Evolutionary conservation across 495 filamentous ascomycete species (phyloP).

Genomic region (Podospora pseudopauciseta): DNA sequence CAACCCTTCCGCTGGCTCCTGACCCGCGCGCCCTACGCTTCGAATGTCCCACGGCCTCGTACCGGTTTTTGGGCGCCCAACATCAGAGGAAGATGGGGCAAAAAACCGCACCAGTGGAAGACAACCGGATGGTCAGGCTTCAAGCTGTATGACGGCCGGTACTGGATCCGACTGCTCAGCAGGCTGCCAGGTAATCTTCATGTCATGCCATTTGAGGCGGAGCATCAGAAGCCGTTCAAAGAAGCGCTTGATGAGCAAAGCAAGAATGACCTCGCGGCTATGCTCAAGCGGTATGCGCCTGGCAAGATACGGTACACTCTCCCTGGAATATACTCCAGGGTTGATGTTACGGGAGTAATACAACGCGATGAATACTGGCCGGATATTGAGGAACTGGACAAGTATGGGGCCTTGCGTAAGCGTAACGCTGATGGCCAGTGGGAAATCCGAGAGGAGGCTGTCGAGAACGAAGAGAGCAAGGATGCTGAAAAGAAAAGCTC

Average conservation of each 20-base stretch:
- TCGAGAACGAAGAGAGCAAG: not conserved
- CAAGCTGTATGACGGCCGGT: slow-evolving; percentile 75
- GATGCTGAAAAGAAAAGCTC: not conserved
- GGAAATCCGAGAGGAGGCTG: not conserved
- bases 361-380: slow-evolving; percentile 25
- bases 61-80: slow-evolving; percentile 17
- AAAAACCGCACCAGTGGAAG: slow-evolving; percentile 11
- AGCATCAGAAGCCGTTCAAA: slow-evolving; percentile 48
- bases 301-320: slow-evolving; percentile 52
- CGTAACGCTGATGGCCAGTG: not conserved
- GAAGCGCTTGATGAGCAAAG: slow-evolving; percentile 30
- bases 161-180: slow-evolving; percentile 66
- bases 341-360: slow-evolving; percentile 22
- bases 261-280: slow-evolving; percentile 25
- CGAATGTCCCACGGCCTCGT: slow-evolving; percentile 25
- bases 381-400: not conserved
- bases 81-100: slow-evolving; percentile 9
- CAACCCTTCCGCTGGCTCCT: slow-evolving; percentile 37
- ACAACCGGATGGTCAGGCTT: slow-evolving; percentile 36
- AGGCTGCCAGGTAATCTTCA: slow-evolving; percentile 35
- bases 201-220: slow-evolving; percentile 49
- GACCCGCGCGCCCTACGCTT: slow-evolving; percentile 37
- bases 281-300: slow-evolving; percentile 45
- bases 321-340: slow-evolving; percentile 44
- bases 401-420: not conserved